Evolutionary conservation across 768 basidiomycete genomes (phyloP), one percentile per base, ranked within the genome.

Genomic region (Suillus placidus): DNA sequence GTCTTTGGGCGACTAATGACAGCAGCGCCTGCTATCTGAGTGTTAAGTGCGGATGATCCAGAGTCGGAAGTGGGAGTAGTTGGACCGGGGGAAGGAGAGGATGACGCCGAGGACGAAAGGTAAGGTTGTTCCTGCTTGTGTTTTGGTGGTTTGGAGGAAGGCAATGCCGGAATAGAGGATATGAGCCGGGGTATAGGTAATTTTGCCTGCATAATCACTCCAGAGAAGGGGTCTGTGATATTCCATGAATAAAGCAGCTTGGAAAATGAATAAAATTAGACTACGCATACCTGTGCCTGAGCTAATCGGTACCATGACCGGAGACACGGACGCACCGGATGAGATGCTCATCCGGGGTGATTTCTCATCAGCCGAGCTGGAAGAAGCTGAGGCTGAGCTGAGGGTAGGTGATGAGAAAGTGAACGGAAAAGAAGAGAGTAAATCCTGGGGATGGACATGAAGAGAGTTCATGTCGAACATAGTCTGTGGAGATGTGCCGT

Each of bases 1-100:
- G 93, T 94, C 79, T 94, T 95, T n/a, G 89, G 87, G 1, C 89
- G 84, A n/a, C 45, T 32, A 20, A 51, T 37, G 30, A 61, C 45
- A 18, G 66, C 35, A 37, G 65, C 42, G 6, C 40, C 37, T 42
- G 38, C 30, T 13, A 20, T 35, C 61, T 51, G 45, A 14, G 52
- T 8, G 26, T 35, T 62, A 57, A 6, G 20, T 1, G 16, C 20
- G 68, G 76, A 63, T 66, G 75, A 42, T 35, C 71, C 14, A 64
- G 69, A 23, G 67, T 76, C 69, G n/a, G 60, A 12, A 1, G 67
- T 42, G 35, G 78, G 72, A 16, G 70, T 63, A 1, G 73, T 71
- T n/a, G 73, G 69, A 6, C 72, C 80, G 12, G 84, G 80, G 30
- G 82, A 81, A 2, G 84, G 81, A 2, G 83, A 79, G 0, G 80